Percentiles rank a stretch among this genome's conserved stretches.
Evolutionary conservation across 2,329 filamentous ascomycete genomes (phyloP).

Genomic region (Tothia fuscella): DNA sequence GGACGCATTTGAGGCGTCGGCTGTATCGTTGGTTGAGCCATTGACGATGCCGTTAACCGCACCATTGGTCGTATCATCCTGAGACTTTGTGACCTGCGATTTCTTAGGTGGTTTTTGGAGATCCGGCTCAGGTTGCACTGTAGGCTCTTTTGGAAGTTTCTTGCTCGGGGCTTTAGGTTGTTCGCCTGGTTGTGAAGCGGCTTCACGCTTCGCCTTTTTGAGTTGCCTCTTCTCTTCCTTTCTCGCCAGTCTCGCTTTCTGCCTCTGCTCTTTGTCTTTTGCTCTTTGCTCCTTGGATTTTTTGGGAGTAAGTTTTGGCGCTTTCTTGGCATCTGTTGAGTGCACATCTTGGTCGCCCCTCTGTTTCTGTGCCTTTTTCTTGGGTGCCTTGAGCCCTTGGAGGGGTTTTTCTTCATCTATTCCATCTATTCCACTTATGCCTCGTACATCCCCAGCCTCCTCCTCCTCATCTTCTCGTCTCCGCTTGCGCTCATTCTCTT

Average conservation of each 20-base stretch:
- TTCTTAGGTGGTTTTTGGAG: no score
- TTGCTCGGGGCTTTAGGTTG: slow-evolving; percentile 19
- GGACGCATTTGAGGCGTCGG: no score
- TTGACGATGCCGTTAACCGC: slow-evolving; percentile 16
- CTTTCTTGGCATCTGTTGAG: slow-evolving; percentile 14
- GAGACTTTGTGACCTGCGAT: no score
- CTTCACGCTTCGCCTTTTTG: slow-evolving; percentile 23
- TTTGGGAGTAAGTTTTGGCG: neutral
- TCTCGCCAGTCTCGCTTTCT: slow-evolving; percentile 26
- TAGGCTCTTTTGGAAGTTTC: no score
- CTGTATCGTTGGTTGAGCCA: no score
- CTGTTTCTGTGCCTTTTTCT: slow-evolving; percentile 33
- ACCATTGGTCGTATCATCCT: no score
- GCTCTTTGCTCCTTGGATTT: slow-evolving; percentile 15
- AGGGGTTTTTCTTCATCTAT: slow-evolving; percentile 25
- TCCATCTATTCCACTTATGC: slow-evolving; percentile 24
- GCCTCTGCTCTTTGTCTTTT: slow-evolving; percentile 30
- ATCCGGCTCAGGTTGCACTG: no score
- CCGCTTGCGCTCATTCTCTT: slow-evolving; percentile 68
- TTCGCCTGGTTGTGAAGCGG: slow-evolving; percentile 12
- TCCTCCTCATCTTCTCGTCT: slow-evolving; percentile 50
- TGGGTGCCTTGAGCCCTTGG: slow-evolving; percentile 24
- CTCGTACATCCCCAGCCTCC: slow-evolving; percentile 18
- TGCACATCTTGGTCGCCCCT: slow-evolving; percentile 14
- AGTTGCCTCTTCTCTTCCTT: slow-evolving; percentile 22